A percentile compares a stretch with the other conserved stretches of the same genome.
These are phyloP conservation scores for Clathrospora elynae DNA, from an alignment of 2,329 filamentous ascomycete genomes.

Conservation along the genomic window DNA sequence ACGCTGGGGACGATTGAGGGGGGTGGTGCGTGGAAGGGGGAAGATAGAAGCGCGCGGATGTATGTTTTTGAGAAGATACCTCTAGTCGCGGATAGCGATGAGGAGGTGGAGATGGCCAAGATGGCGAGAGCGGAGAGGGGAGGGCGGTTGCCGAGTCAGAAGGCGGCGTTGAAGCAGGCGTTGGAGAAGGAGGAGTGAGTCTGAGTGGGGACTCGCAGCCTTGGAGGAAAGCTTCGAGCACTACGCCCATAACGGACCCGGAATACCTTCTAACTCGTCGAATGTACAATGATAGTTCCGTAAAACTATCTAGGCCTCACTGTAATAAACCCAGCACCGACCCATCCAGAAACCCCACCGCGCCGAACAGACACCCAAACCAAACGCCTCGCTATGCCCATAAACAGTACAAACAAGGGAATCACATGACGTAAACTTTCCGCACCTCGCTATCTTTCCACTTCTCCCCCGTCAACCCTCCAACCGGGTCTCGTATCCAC, in stretches of 20 bases:
- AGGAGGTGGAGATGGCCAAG: slow-evolving; percentile 26
- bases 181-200: slow-evolving; percentile 26
- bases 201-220: no score
- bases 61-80: slow-evolving; percentile 53
- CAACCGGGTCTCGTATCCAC: slow-evolving; percentile 73
- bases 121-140: slow-evolving; percentile 22
- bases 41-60: slow-evolving; percentile 54
- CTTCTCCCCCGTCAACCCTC: slow-evolving; percentile 61
- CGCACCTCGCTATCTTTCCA: slow-evolving; percentile 64
- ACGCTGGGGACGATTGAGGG: slow-evolving; percentile 66
- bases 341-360: neutral
- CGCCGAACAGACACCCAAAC: neutral
- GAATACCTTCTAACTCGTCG: no score
- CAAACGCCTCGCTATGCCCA: slow-evolving; percentile 20
- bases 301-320: no score
- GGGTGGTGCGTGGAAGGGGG: slow-evolving; percentile 56
- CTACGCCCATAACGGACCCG: no score
- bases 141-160: slow-evolving; percentile 11
- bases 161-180: slow-evolving; percentile 18
- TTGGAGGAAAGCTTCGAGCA: no score
- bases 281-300: no score
- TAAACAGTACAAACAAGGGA: neutral
- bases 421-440: slow-evolving; percentile 87
- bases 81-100: slow-evolving; percentile 30
- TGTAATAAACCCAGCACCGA: no score